phyloP scores from a whole-genome alignment of 192 early-diverging fungal genomes.

The Backusella luteola region DNA sequence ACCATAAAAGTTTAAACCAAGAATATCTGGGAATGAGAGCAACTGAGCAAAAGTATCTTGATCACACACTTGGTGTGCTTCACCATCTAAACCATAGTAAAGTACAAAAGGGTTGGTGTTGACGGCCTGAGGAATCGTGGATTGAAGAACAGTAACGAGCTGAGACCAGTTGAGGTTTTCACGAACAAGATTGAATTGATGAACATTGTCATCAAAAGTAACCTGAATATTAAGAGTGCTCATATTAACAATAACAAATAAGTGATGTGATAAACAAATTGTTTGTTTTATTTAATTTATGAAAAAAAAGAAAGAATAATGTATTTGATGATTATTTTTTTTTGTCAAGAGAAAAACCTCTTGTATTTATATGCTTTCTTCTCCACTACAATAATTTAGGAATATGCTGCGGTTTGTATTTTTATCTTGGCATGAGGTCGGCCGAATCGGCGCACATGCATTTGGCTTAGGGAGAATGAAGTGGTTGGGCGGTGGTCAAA shows the following conservation, averaged over 20 bases:
- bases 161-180: background rate
- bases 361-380: background rate
- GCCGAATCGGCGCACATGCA: background rate
- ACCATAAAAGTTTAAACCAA: background rate
- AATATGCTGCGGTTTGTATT: background rate
- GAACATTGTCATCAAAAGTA: background rate
- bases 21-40: background rate
- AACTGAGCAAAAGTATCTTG: background rate
- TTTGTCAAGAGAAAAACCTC: background rate
- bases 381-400: background rate
- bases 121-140: background rate
- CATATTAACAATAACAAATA: background rate
- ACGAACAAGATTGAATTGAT: slow-evolving; percentile 2
- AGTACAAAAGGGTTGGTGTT: background rate
- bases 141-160: background rate
- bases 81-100: background rate
- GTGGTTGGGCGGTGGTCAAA: too few species aligned
- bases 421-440: background rate
- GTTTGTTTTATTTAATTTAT: background rate
- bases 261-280: background rate
- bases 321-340: background rate
- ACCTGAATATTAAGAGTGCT: slow-evolving; percentile 1
- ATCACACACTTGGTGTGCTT: background rate
- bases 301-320: background rate
- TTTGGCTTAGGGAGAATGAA: background rate